phyloP scores from a whole-genome alignment of 306 rosid genomes.

The Cucurbita argyrosperma region DNA sequence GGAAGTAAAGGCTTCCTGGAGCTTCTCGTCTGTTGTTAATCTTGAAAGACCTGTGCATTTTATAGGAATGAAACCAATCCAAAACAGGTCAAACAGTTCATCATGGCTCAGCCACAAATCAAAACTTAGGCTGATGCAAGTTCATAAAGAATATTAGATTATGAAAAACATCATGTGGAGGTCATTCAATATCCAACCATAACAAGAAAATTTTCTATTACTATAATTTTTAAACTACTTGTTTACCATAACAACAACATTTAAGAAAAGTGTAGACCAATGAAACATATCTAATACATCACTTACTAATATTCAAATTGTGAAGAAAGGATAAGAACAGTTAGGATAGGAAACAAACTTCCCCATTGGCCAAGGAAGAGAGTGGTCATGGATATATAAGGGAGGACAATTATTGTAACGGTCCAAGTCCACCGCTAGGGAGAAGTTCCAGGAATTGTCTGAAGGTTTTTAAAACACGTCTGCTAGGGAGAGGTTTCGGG shows the following conservation, averaged over 20 bases:
- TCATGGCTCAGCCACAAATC: neutral
- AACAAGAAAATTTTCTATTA: neutral
- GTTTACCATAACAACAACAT: neutral
- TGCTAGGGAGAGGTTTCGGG: too few relatives aligned
- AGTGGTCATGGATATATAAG: too few relatives aligned
- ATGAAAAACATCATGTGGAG: neutral
- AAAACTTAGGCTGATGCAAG: neutral
- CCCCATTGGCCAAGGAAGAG: too few relatives aligned
- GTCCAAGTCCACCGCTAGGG: too few relatives aligned
- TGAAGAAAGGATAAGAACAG: too few relatives aligned
- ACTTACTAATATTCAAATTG: too few relatives aligned
- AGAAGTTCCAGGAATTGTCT: too few relatives aligned
- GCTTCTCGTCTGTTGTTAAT: slow-evolving; percentile 66
- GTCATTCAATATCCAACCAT: neutral
- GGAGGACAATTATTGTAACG: too few relatives aligned
- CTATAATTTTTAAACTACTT: neutral
- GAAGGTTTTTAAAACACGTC: too few relatives aligned
- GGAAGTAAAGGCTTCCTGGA: slow-evolving; percentile 59
- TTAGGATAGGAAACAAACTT: too few relatives aligned
- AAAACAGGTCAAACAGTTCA: neutral
- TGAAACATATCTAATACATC: neutral
- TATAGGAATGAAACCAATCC: neutral
- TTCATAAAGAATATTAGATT: neutral
- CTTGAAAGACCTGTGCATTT: slow-evolving; percentile 66
- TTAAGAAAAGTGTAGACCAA: neutral